Conservation (phyloP, 2,329 filamentous ascomycete genomes). For the Ascomycota sp. region DNA sequence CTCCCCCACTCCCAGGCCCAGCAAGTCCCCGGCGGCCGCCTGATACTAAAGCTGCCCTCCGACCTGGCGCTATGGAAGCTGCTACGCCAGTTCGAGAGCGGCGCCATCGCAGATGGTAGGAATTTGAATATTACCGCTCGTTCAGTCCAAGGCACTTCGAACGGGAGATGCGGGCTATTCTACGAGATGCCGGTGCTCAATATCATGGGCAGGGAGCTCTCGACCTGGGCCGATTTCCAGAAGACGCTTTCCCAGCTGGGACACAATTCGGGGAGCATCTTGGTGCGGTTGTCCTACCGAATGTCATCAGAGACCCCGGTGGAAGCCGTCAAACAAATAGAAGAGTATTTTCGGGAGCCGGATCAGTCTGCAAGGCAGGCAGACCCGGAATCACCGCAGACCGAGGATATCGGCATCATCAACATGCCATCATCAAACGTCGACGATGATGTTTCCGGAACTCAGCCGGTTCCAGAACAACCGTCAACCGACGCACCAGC, state of each 20-base stretch:
- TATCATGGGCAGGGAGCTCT: slow-evolving; percentile 62
- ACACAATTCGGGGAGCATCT: slow-evolving; percentile 62
- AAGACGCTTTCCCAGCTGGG: slow-evolving; percentile 78
- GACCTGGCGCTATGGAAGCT: slow-evolving; percentile 79
- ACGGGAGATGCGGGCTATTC: slow-evolving; percentile 53
- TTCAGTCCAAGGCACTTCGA: slow-evolving; percentile 40
- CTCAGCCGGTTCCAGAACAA: not conserved
- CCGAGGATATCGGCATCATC: slow-evolving; percentile 7
- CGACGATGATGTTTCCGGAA: not conserved
- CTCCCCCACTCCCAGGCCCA: slow-evolving; percentile 52
- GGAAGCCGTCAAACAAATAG: slow-evolving; percentile 68
- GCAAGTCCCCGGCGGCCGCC: slow-evolving; percentile 40
- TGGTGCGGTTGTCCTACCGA: slow-evolving; percentile 61
- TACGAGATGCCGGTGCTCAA: slow-evolving; percentile 78
- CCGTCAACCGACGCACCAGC: not conserved
- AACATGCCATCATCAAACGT: slow-evolving; percentile 2
- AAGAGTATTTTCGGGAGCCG: slow-evolving; percentile 46
- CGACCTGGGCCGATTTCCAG: slow-evolving; percentile 62
- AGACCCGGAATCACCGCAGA: slow-evolving; percentile 2
- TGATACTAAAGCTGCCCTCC: slow-evolving; percentile 73
- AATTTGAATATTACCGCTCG: slow-evolving; percentile 69
- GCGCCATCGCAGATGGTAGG: slow-evolving; percentile 35
- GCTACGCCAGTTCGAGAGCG: slow-evolving; percentile 74
- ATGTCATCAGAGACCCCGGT: slow-evolving; percentile 60
- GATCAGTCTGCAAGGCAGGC: slow-evolving; percentile 7